Percentiles rank a stretch among this genome's conserved stretches.
Evolutionary conservation across 805 yeast species (phyloP).

Genomic region (Candida tallmaniae): DNA sequence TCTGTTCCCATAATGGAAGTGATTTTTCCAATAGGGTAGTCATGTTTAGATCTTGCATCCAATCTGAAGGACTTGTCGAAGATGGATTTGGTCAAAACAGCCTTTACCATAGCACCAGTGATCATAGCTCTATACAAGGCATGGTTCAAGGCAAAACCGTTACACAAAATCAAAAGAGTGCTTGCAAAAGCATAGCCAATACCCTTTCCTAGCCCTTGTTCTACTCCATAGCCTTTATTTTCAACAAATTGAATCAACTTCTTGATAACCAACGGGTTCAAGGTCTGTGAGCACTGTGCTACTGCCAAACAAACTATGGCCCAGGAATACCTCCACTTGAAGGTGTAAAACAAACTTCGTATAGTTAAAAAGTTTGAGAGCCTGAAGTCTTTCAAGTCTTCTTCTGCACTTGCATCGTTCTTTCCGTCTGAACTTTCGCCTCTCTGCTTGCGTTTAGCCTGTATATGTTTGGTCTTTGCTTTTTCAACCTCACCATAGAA

Average conservation of each 20-base stretch:
- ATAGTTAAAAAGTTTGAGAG: constrained; percentile 18
- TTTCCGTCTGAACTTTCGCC: constrained; percentile 6
- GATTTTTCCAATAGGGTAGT: constrained; percentile 63
- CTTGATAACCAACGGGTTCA: constrained; percentile 32
- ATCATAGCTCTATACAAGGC: constrained; percentile 56
- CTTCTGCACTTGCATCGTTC: constrained; percentile 10
- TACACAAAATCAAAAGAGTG: constrained; percentile 22
- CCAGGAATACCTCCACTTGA: constrained; percentile 5
- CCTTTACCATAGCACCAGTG: constrained; percentile 68
- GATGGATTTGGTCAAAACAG: constrained; percentile 65
- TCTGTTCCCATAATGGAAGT: constrained; percentile 81
- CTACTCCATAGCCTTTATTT: constrained; percentile 20
- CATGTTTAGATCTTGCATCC: constrained; percentile 51
- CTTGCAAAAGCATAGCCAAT: constrained; percentile 39
- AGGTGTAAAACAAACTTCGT: constrained; percentile 8
- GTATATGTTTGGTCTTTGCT: constrained; percentile 17
- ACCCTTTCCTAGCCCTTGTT: constrained; percentile 25
- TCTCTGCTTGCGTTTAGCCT: constrained; percentile 23
- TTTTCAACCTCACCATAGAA: constrained; percentile 18
- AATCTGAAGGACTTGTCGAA: constrained; percentile 64
- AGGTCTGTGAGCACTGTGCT: constrained; percentile 33
- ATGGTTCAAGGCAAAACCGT: constrained; percentile 44
- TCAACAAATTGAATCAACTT: constrained; percentile 34
- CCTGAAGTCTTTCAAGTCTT: constrained; percentile 27
- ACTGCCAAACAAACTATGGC: constrained; percentile 26